Percentiles rank a stretch among this genome's conserved stretches.
Evolutionary conservation across 345 rosid genomes (phyloP).

Genomic region (Corchorus olitorius): DNA sequence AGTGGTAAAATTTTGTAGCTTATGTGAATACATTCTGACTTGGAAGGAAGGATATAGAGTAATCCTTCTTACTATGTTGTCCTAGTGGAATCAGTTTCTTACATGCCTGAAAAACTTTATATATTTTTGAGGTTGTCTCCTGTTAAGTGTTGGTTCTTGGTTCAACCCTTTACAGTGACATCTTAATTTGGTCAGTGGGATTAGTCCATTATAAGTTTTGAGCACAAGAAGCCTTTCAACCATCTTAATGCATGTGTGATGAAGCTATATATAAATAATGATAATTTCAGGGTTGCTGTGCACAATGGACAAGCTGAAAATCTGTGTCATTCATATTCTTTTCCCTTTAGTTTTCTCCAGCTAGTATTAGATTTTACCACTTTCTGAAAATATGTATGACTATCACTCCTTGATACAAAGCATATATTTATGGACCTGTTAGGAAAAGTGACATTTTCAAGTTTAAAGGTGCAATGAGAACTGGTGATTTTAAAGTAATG

Average conservation of each 20-base stretch:
- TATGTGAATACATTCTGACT: too few species aligned
- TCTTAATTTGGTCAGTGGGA: slow-evolving; percentile 20
- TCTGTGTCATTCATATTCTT: too few species aligned
- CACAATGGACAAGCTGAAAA: slow-evolving; percentile 39
- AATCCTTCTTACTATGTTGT: too few species aligned
- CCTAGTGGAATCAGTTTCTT: too few species aligned
- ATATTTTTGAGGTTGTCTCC: too few species aligned
- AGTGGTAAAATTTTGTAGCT: too few species aligned
- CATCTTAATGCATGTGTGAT: slow-evolving; percentile 37
- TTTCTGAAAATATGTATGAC: too few species aligned
- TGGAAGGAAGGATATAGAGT: too few species aligned
- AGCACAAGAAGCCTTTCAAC: slow-evolving; percentile 36
- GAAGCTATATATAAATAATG: slow-evolving; percentile 31
- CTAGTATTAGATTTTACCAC: neutral
- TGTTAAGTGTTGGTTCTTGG: too few species aligned
- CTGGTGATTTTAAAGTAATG: slow-evolving; percentile 48
- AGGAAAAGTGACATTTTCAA: neutral
- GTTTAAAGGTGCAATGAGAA: slow-evolving; percentile 54
- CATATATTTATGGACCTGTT: slow-evolving; percentile 36
- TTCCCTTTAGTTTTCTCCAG: neutral
- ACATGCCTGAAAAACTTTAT: too few species aligned
- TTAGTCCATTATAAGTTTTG: slow-evolving; percentile 37
- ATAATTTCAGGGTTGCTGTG: slow-evolving; percentile 33
- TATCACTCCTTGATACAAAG: slow-evolving; percentile 24
- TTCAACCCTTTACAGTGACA: too few species aligned